These are phyloP conservation scores for Aspergillus diversus DNA, from an alignment of 495 filamentous ascomycete genomes.

Conservation along the genomic window DNA sequence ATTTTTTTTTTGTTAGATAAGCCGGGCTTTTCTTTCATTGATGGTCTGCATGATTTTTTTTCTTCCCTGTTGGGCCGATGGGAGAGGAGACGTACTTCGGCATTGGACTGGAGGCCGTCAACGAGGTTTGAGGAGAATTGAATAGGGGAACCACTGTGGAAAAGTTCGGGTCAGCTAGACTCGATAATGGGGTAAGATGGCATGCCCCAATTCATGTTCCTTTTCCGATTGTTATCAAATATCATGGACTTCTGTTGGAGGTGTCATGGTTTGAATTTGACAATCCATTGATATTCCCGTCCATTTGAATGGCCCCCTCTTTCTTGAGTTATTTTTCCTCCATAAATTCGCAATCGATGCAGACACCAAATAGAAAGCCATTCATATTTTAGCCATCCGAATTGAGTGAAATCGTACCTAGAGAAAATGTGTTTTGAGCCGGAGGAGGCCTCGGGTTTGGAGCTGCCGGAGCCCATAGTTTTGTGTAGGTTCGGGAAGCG, in stretches of 20 bases:
- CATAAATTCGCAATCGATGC: too few species aligned
- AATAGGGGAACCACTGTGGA: slow-evolving; percentile 73
- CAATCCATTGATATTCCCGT: too few species aligned
- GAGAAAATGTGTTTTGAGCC: slow-evolving; percentile 57
- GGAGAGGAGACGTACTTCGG: slow-evolving; percentile 65
- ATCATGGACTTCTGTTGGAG: too few species aligned
- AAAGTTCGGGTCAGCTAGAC: slow-evolving; percentile 8
- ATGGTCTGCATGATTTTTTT: not conserved
- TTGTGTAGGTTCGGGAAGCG: slow-evolving; percentile 5
- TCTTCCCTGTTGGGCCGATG: not conserved
- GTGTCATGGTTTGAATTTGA: too few species aligned
- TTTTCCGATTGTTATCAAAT: not conserved
- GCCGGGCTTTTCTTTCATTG: too few species aligned
- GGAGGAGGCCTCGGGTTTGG: slow-evolving; percentile 54
- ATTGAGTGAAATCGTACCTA: slow-evolving; percentile 38
- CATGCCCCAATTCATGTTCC: not conserved
- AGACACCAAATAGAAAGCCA: not conserved
- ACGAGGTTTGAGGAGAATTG: slow-evolving; percentile 86
- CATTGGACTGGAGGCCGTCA: slow-evolving; percentile 77
- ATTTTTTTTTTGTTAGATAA: slow-evolving; percentile 18
- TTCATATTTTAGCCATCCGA: not conserved
- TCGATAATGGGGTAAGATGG: not conserved
- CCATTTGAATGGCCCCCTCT: too few species aligned
- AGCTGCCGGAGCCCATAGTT: slow-evolving; percentile 56
- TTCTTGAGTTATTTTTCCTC: too few species aligned